Conservation (phyloP, 2,329 filamentous ascomycete genomes). For the Cladosporium sp. region DNA sequence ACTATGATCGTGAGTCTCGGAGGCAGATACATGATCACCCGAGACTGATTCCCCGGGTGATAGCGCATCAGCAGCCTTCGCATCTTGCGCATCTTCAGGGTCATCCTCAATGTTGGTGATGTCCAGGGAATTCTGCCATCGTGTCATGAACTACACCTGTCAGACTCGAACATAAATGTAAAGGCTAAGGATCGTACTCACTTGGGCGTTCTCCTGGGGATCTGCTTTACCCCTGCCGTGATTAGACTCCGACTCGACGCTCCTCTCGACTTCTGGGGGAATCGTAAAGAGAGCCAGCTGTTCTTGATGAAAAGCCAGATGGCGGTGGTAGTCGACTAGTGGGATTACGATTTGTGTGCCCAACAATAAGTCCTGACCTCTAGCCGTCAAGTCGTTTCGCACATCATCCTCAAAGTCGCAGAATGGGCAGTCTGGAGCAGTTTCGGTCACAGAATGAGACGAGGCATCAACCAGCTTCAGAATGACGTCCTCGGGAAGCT, state of each 20-base stretch:
- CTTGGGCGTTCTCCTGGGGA: not conserved
- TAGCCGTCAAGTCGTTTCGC: not conserved
- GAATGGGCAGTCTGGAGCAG: not conserved
- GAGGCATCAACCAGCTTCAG: not conserved
- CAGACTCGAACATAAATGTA: not conserved
- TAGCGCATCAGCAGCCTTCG: not conserved
- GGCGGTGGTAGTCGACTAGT: conserved; percentile 18
- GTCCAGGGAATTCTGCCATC: not conserved
- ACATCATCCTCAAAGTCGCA: not conserved
- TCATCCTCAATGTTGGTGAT: not conserved
- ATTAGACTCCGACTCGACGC: not conserved
- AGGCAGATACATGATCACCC: not conserved
- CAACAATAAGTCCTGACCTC: not conserved
- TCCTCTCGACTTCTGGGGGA: conserved; percentile 1
- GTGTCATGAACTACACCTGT: not conserved
- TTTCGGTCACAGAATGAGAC: not conserved
- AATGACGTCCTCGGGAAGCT: not conserved
- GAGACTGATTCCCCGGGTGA: not conserved
- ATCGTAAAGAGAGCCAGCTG: conserved; percentile 21
- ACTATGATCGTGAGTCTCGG: not conserved
- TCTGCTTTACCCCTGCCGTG: not conserved
- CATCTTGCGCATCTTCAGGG: not conserved
- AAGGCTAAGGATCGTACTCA: not conserved
- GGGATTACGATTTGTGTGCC: conserved; percentile 9
- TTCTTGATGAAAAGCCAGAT: conserved; percentile 24